Evolutionary conservation across 1,284 basidiomycete genomes (phyloP).

Genomic region (Abortiporus biennis): DNA sequence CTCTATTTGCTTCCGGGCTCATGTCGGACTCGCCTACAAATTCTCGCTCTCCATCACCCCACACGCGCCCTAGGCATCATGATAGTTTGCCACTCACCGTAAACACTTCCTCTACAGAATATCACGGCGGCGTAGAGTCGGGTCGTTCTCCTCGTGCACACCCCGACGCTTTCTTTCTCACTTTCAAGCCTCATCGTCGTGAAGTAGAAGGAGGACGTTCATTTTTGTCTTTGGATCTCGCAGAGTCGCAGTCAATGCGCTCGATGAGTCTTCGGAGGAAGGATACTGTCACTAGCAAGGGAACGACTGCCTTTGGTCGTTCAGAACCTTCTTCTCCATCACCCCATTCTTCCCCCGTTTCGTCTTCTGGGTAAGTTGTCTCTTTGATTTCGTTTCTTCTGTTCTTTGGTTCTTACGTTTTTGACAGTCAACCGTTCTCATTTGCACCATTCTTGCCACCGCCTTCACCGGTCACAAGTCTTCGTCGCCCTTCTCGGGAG

Average conservation of each 20-base stretch:
- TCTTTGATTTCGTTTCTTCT: too few relatives aligned
- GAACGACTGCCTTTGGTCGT: slow-evolving; percentile 17
- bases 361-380: slow-evolving; percentile 18
- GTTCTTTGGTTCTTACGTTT: background rate
- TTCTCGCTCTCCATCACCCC: slow-evolving; percentile 26
- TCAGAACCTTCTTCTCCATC: slow-evolving; percentile 21
- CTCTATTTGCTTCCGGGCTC: slow-evolving; percentile 58
- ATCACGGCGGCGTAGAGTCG: slow-evolving; percentile 18
- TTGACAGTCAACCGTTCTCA: slow-evolving; percentile 7
- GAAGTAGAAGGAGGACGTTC: slow-evolving; percentile 29
- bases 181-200: slow-evolving; percentile 21
- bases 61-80: slow-evolving; percentile 25
- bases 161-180: slow-evolving; percentile 21
- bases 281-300: slow-evolving; percentile 23
- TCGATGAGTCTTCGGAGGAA: slow-evolving; percentile 38
- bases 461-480: slow-evolving; percentile 10
- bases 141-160: slow-evolving; percentile 4
- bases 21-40: slow-evolving; percentile 32
- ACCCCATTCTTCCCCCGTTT: slow-evolving; percentile 9
- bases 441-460: slow-evolving; percentile 8
- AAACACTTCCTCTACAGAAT: slow-evolving; percentile 14
- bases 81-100: slow-evolving; percentile 38
- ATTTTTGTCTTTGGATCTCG: slow-evolving; percentile 54
- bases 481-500: slow-evolving; percentile 35
- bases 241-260: slow-evolving; percentile 43